Evolutionary conservation across 2,329 filamentous ascomycete species (phyloP).

Genomic region (Aureobasidium subglaciale): DNA sequence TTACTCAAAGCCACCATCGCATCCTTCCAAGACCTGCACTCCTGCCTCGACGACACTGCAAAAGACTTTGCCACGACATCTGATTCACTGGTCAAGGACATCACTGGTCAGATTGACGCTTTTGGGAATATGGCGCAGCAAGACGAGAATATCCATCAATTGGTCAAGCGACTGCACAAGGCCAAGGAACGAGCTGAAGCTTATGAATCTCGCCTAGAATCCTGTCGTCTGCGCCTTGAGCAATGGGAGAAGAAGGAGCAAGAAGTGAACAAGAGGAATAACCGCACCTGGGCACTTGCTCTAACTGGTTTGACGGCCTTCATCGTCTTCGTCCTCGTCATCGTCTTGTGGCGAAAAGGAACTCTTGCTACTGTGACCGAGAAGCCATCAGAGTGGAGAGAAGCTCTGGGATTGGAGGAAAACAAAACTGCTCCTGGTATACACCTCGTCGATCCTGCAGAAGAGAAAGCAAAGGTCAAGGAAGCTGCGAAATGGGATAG

Average conservation of each 20-base stretch:
- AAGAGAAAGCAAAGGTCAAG: conserved; percentile 10
- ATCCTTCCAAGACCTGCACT: conserved; percentile 60
- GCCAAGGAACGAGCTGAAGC: conserved; percentile 54
- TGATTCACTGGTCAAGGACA: conserved; percentile 72
- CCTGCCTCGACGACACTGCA: conserved; percentile 52
- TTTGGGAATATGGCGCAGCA: conserved; percentile 57
- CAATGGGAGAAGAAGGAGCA: conserved; percentile 61
- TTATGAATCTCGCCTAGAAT: conserved; percentile 57
- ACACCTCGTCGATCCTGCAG: conserved; percentile 1
- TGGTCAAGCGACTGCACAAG: conserved; percentile 55
- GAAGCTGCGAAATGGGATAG: conserved; percentile 15
- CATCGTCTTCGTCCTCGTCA: conserved; percentile 2
- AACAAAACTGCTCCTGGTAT: conserved; percentile 15
- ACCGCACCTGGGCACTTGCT: conserved; percentile 13
- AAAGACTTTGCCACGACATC: conserved; percentile 53
- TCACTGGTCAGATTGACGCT: conserved; percentile 46
- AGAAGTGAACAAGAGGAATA: conserved; percentile 55
- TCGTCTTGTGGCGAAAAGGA: conserved; percentile 10
- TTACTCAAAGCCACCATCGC: conserved; percentile 57
- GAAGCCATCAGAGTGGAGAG: conserved; percentile 9
- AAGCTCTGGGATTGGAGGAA: conserved; percentile 2
- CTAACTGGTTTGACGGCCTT: background rate
- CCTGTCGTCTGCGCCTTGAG: conserved; percentile 58
- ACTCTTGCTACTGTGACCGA: conserved; percentile 7
- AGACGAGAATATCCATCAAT: conserved; percentile 52